phyloP scores from a whole-genome alignment of 2,329 filamentous ascomycete genomes.

The Fusarium siculi region DNA sequence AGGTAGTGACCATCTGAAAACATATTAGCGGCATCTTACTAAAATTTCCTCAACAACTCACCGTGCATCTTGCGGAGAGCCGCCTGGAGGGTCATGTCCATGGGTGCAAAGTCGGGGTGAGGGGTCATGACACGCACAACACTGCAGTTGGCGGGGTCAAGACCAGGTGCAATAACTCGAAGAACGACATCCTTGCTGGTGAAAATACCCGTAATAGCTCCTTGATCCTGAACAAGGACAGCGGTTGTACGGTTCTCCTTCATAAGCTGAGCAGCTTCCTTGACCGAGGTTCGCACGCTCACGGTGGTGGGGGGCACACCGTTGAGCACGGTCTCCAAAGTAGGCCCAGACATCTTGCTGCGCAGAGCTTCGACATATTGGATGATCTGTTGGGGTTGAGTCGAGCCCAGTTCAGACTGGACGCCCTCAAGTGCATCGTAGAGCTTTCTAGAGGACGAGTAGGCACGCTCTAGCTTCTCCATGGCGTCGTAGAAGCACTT shows the following conservation, averaged over 20 bases:
- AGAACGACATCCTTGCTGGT: slow-evolving; percentile 99
- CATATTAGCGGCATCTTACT: slow-evolving; percentile 18
- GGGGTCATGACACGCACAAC: slow-evolving; percentile 99
- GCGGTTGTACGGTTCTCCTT: slow-evolving; percentile 99
- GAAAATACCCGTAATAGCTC: slow-evolving; percentile 98
- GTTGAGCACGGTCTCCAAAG: slow-evolving; percentile 91
- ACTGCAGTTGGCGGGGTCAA: slow-evolving; percentile 94
- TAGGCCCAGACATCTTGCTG: slow-evolving; percentile 97
- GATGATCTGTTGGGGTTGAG: slow-evolving; percentile 97
- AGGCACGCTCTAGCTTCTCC: slow-evolving; percentile 98
- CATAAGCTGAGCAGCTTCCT: slow-evolving; percentile 94
- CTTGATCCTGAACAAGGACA: slow-evolving; percentile 94
- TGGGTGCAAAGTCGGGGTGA: slow-evolving; percentile 96
- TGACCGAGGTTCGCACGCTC: slow-evolving; percentile 94
- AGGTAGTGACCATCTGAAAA: slow-evolving; percentile 91
- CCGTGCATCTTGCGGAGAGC: slow-evolving; percentile 99
- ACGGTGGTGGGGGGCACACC: slow-evolving; percentile 94
- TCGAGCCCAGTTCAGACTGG: slow-evolving; percentile 94
- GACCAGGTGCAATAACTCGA: slow-evolving; percentile 94
- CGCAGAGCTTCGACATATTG: slow-evolving; percentile 97
- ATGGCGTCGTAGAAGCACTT: slow-evolving; percentile 99
- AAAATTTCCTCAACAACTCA: slow-evolving; percentile 57
- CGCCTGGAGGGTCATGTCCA: slow-evolving; percentile 99
- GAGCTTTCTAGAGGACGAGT: slow-evolving; percentile 96
- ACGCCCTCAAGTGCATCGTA: slow-evolving; percentile 98